Evolutionary conservation across 2,329 filamentous ascomycete species (phyloP), one percentile per base, ranked within the genome.

Genomic region (Apiospora sp.): DNA sequence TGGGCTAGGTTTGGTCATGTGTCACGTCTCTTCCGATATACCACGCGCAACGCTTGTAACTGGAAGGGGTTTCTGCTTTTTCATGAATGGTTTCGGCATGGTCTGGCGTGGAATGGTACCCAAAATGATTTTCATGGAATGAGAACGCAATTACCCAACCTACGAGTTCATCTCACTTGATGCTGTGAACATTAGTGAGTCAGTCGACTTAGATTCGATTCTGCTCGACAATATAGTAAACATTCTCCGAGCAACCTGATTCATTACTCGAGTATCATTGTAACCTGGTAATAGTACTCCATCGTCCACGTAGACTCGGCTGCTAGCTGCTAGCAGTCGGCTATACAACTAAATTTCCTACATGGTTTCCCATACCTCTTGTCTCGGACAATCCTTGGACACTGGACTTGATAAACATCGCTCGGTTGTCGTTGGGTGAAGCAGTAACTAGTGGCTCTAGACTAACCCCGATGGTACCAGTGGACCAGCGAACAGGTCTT

Each of bases 21-120:
- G 75, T 79, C 72, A 72, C 76, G 78, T 78, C 77, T 79, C 76
- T 78, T 79, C 77, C 75, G 74, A 75, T 78, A 78, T 80, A 78
- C 74, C 79, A 79, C 73, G 72, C 73, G 71, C 71, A 74, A 74
- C 74, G 73, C 76, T 73, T 73, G 77, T 73, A 76, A 71, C 72
- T 75, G 77, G 76, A 75, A 77, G 78, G 75, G 76, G 72, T 72
- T 74, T 75, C 74, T 74, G 77, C 73, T 79, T 73, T 76, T 80
- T 81, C 77, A 76, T 74, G 79, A 77, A 76, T 80, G 78, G 78
- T 75, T 82, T 79, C 74, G 81, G 79, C 81, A 82, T 82, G 82
- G 81, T 80, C 79, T 84, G 84, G 84, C 84, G 84, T 85, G 85
- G 80, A 81, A 85, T 81, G 85, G 84, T 84, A 83, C 85, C 75